Conservation (phyloP, 164 flowering plant species). For the Magnolia officinalis region DNA sequence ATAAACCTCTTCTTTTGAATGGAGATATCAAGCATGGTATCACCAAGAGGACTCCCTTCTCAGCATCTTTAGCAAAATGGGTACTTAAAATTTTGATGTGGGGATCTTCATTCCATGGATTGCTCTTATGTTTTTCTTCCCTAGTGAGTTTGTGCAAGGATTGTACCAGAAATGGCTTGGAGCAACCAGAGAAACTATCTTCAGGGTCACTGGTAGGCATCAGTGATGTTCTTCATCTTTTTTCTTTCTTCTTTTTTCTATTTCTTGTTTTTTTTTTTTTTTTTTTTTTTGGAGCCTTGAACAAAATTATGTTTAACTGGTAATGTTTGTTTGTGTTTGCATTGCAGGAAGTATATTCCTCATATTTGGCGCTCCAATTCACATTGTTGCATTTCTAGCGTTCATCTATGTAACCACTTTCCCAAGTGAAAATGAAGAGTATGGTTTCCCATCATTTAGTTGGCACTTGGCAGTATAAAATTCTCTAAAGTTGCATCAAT, state of each 20-base stretch:
- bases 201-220: constrained; percentile 53
- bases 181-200: constrained; percentile 32
- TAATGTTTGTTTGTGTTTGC: background rate
- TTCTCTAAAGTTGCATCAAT: background rate
- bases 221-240: too few species aligned
- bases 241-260: too few species aligned
- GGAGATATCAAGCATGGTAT: background rate
- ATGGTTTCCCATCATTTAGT: constrained; percentile 11
- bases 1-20: constrained; percentile 39
- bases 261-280: too few species aligned
- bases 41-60: too few species aligned
- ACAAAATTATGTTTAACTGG: too few species aligned
- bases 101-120: too few species aligned
- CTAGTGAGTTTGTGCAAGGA: constrained; percentile 27
- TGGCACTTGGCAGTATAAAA: background rate
- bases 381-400: constrained; percentile 55
- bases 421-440: constrained; percentile 38
- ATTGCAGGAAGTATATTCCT: constrained; percentile 64
- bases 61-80: too few species aligned
- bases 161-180: constrained; percentile 20
- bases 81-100: too few species aligned
- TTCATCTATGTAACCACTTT: constrained; percentile 35
- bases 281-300: too few species aligned
- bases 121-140: constrained; percentile 23
- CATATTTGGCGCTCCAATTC: constrained; percentile 61